Evolutionary conservation across 208 protist species (phyloP).

Genomic region (Wallacemonas sp.): DNA sequence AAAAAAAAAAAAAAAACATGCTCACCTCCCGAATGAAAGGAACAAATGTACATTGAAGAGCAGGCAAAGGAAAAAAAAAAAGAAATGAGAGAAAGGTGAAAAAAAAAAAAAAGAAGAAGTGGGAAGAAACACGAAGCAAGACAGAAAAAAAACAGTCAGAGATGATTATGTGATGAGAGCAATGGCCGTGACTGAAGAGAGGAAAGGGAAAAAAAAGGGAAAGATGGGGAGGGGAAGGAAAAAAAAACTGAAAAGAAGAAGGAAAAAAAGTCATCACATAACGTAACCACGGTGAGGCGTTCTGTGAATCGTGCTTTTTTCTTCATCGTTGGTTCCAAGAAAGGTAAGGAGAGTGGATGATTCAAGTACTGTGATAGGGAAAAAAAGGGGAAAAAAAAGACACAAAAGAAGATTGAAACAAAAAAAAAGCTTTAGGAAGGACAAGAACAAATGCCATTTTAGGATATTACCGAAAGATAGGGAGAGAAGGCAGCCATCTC

Average conservation of each 20-base stretch:
- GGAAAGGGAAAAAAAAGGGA: neutral
- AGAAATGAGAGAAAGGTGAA: constrained; percentile 15
- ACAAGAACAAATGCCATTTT: no score
- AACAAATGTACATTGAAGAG: no score
- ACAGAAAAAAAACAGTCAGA: constrained; percentile 18
- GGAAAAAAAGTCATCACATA: constrained; percentile 11
- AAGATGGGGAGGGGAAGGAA: constrained; percentile 18
- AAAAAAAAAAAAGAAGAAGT: constrained; percentile 5
- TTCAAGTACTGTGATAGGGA: no score
- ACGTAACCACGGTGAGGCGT: no score
- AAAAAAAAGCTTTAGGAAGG: no score
- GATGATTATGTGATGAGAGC: neutral
- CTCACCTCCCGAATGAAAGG: no score
- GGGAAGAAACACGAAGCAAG: neutral
- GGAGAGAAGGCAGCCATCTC: no score
- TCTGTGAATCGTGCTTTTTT: no score
- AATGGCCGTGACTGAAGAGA: constrained; percentile 14
- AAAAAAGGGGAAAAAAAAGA: constrained; percentile 12
- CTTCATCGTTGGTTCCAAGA: no score
- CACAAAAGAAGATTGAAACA: constrained; percentile 6
- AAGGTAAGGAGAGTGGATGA: no score
- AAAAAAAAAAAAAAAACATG: no score
- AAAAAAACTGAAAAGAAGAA: constrained; percentile 22
- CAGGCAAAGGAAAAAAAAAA: constrained; percentile 19
- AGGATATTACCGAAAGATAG: no score